Conservation (phyloP, 1,284 basidiomycete species). For the Pseudomicrostroma phylloplanum region DNA sequence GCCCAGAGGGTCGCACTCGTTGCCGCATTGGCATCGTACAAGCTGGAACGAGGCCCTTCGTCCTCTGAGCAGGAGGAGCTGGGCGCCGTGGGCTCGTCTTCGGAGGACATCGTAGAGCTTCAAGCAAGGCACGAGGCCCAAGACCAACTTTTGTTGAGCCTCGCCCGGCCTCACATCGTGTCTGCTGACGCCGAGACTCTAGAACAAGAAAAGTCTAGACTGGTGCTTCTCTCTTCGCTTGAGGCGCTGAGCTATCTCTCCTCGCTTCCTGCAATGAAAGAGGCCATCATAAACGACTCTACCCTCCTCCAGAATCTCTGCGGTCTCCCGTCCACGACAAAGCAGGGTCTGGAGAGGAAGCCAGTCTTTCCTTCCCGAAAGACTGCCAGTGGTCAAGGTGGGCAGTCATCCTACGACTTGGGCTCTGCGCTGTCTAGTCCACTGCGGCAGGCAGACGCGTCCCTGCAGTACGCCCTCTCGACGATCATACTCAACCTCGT, state of each 20-base stretch:
- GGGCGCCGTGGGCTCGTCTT: neutral
- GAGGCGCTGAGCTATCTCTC: slow-evolving; percentile 39
- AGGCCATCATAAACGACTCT: slow-evolving; percentile 15
- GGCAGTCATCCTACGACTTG: slow-evolving; percentile 1
- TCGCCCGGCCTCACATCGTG: neutral
- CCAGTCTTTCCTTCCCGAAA: slow-evolving; percentile 7
- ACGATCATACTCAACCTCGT: slow-evolving; percentile 29
- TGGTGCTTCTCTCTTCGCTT: slow-evolving; percentile 22
- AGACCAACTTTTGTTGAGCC: neutral
- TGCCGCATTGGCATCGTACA: neutral
- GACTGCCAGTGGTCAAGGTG: neutral
- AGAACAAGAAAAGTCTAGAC: slow-evolving; percentile 3
- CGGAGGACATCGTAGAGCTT: neutral
- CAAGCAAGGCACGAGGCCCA: neutral
- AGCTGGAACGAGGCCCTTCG: neutral
- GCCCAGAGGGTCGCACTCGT: neutral
- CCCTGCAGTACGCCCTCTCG: slow-evolving; percentile 31
- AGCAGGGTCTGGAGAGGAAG: neutral
- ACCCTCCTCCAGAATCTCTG: slow-evolving; percentile 23
- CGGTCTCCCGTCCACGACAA: slow-evolving; percentile 10
- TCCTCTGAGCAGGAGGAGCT: neutral
- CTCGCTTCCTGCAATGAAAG: slow-evolving; percentile 21
- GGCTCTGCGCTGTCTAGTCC: slow-evolving; percentile 14
- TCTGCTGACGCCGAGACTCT: neutral
- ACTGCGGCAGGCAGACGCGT: slow-evolving; percentile 15